phyloP scores from a whole-genome alignment of 371 early-diverging fungal species.

The Lichtheimia ornata region DNA sequence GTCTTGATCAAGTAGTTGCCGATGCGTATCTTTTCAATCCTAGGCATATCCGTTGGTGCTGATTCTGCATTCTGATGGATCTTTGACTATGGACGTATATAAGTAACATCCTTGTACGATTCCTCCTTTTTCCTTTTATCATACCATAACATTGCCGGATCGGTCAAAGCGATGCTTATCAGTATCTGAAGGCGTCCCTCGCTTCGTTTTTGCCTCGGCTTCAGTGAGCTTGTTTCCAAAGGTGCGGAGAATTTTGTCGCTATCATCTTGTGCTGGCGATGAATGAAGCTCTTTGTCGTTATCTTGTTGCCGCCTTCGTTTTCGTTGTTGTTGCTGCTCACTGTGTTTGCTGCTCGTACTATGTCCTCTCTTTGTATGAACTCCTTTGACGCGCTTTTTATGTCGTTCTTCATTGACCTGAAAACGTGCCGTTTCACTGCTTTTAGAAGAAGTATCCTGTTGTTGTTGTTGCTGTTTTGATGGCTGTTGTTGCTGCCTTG shows the following conservation, averaged over 20 bases:
- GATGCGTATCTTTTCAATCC: constrained; percentile 75
- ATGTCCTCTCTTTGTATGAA: background rate
- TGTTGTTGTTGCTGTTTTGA: background rate
- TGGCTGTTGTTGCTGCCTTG: background rate
- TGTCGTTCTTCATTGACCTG: constrained; percentile 1
- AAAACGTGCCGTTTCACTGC: background rate
- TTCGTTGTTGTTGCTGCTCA: constrained; percentile 5
- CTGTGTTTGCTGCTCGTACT: too few species aligned
- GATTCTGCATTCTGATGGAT: background rate
- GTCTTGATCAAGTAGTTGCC: constrained; percentile 87
- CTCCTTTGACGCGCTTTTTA: constrained; percentile 3
- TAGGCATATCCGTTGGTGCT: constrained; percentile 25
- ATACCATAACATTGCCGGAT: constrained; percentile 34
- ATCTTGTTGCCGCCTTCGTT: background rate
- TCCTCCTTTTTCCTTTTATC: constrained; percentile 31
- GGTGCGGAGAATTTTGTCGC: constrained; percentile 28
- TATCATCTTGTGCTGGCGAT: constrained; percentile 7
- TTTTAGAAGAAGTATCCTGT: background rate
- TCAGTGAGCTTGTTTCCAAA: constrained; percentile 61
- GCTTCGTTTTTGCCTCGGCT: constrained; percentile 56
- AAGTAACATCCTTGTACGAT: background rate
- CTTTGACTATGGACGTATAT: too few species aligned
- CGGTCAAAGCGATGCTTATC: constrained; percentile 54
- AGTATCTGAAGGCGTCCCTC: constrained; percentile 48
- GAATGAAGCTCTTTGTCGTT: too few species aligned